Evolutionary conservation across 2,329 filamentous ascomycete genomes (phyloP), one percentile per base, ranked within the genome.

Genomic region (Hirsutella rhossiliensis): DNA sequence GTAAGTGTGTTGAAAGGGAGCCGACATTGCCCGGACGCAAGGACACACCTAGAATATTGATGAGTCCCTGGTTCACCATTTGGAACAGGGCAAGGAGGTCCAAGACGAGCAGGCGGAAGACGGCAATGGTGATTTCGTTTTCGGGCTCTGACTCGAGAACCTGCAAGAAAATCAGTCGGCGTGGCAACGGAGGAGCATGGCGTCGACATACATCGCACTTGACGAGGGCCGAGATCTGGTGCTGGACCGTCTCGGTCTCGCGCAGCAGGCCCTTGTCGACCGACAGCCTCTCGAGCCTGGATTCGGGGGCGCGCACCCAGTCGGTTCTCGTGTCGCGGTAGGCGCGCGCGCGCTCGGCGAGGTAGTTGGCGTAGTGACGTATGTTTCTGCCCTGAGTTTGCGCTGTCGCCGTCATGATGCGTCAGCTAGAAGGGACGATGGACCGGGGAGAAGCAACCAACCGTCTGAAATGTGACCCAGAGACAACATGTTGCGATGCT

Each of bases 321-420:
- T 98, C 92, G 49, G 83, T 79, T 63, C 86, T 87, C 15, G 87
- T 92, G 47, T 90, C 80, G 47, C 82, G 80, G 60, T 80, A 98
- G 43, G 87, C 85, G 56, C 80, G 79, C 46, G 87, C 84, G 60
- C 92, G 80, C 59, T 90, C 80, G 43, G 82, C 73, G 41, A 98
- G 75, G 62, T 98, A 98, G 50, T 84, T 80, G 29, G 87, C 80
- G 65, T 98, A 98, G 56, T 88, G 81, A 49, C 87, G 79, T 58
- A 98, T 97, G 61, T 97, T 98, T 47, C 84, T 80, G 47, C 92
- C 92, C 63, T 98, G 92, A 5, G 85, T 87, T 71, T 97, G 92
- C 43, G 87, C 90, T 94, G 62, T 13, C 23, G 32, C 19, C 5
- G 18, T 18, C 28, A n/a, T n/a, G n/a, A n/a, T n/a, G n/a, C n/a